Conservation (phyloP, 2,329 filamentous ascomycete species). For the Trichoderma koningiopsis region DNA sequence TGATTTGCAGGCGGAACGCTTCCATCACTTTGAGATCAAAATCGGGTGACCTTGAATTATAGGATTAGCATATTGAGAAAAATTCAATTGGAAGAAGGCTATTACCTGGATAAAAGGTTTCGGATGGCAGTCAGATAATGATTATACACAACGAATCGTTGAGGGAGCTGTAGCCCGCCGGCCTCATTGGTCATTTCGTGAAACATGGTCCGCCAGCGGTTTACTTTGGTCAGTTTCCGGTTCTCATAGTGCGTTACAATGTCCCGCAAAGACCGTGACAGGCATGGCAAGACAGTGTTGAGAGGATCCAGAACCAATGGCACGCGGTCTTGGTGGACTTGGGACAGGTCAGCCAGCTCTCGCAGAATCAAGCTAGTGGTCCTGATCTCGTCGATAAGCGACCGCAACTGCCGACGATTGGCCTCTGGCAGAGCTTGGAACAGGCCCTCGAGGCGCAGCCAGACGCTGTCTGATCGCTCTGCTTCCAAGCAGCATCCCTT, state of each 20-base stretch:
- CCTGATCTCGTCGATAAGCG: slow-evolving; percentile 52
- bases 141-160: slow-evolving; percentile 59
- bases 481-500: slow-evolving; percentile 59
- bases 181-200: slow-evolving; percentile 57
- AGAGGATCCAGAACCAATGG: slow-evolving; percentile 57
- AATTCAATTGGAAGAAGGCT: background rate
- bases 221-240: slow-evolving; percentile 48
- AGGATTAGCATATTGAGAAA: slow-evolving; percentile 27
- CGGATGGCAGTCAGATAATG: slow-evolving; percentile 54
- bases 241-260: slow-evolving; percentile 57
- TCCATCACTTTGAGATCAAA: slow-evolving; percentile 61
- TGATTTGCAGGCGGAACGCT: slow-evolving; percentile 49
- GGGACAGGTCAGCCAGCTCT: slow-evolving; percentile 57
- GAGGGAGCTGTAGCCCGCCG: slow-evolving; percentile 52
- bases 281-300: slow-evolving; percentile 58
- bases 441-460: slow-evolving; percentile 52
- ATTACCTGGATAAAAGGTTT: slow-evolving; percentile 55
- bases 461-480: slow-evolving; percentile 52
- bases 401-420: slow-evolving; percentile 50
- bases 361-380: slow-evolving; percentile 50
- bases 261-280: slow-evolving; percentile 55
- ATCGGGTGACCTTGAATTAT: slow-evolving; percentile 42
- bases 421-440: slow-evolving; percentile 47
- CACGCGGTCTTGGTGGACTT: slow-evolving; percentile 53
- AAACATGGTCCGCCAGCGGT: slow-evolving; percentile 62